Percentiles rank a stretch among this genome's conserved stretches.
phyloP scores from a whole-genome alignment of 257 asterid species.

The Petrea volubilis region DNA sequence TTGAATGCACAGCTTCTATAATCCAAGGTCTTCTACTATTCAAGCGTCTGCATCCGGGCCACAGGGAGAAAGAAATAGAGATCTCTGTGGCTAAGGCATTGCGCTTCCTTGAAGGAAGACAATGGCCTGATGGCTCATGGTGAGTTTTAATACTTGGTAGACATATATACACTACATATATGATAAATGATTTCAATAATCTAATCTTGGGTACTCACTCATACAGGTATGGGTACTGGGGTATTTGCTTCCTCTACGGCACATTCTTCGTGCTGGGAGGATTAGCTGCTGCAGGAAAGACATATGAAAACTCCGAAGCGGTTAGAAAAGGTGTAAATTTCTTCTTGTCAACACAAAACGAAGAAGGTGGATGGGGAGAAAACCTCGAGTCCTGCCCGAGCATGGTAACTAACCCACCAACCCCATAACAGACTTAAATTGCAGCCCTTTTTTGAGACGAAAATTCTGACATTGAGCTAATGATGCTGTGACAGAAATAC shows the following conservation, averaged over 20 bases:
- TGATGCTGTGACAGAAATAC: slow-evolving; percentile 51
- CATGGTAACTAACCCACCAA: slow-evolving; percentile 43
- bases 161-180: not conserved
- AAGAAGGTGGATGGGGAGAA: slow-evolving; percentile 95
- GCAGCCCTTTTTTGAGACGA: not conserved
- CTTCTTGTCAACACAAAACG: slow-evolving; percentile 56
- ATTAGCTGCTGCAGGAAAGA: slow-evolving; percentile 53
- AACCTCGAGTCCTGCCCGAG: slow-evolving; percentile 74
- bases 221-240: slow-evolving; percentile 58
- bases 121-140: slow-evolving; percentile 82
- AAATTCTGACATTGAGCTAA: not conserved
- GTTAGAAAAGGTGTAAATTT: slow-evolving; percentile 57
- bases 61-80: slow-evolving; percentile 70
- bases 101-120: slow-evolving; percentile 51
- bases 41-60: slow-evolving; percentile 64
- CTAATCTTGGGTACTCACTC: too few species aligned
- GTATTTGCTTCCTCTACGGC: slow-evolving; percentile 74
- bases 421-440: not conserved
- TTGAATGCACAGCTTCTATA: slow-evolving; percentile 57
- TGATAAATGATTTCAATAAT: too few species aligned
- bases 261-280: slow-evolving; percentile 64
- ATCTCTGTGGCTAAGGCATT: slow-evolving; percentile 46
- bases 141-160: not conserved
- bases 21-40: slow-evolving; percentile 53
- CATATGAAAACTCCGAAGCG: slow-evolving; percentile 51